Conservation (phyloP, 345 rosid species). For the Ricinus communis region DNA sequence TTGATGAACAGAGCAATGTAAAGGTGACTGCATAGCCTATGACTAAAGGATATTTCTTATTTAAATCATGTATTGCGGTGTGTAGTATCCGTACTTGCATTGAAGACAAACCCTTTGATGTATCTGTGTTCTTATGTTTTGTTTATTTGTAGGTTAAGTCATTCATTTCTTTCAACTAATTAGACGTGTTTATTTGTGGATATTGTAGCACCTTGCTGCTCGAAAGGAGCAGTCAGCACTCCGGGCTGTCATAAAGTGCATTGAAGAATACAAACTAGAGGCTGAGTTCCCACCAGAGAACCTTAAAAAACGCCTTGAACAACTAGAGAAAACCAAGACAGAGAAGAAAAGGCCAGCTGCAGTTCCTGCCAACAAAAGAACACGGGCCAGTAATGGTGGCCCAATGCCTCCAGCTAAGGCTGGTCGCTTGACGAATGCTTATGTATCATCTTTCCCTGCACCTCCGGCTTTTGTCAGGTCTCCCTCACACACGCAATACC, state of each 20-base stretch:
- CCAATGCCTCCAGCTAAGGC: slow-evolving; percentile 99
- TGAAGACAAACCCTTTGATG: neutral
- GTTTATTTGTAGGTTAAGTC: too few species aligned
- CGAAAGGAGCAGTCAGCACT: slow-evolving; percentile 97
- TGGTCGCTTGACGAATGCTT: slow-evolving; percentile 87
- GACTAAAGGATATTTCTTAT: neutral
- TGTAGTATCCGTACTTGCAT: neutral
- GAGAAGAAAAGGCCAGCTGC: slow-evolving; percentile 86
- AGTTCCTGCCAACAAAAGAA: slow-evolving; percentile 90
- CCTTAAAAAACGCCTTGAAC: slow-evolving; percentile 95
- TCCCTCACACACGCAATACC: slow-evolving; percentile 76
- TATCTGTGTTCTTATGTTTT: neutral
- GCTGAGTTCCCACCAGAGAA: slow-evolving; percentile 83
- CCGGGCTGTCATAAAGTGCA: slow-evolving; percentile 85
- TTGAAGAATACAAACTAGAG: slow-evolving; percentile 94
- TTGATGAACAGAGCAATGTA: neutral
- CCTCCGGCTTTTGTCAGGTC: slow-evolving; percentile 77
- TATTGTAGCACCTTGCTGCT: slow-evolving; percentile 66
- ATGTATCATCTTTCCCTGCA: slow-evolving; percentile 88
- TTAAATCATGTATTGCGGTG: neutral
- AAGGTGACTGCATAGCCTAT: neutral
- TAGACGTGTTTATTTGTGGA: neutral
- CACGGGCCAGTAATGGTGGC: slow-evolving; percentile 80
- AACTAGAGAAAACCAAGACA: slow-evolving; percentile 88
- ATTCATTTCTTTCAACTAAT: slow-evolving; percentile 9